Conservation (phyloP, 306 rosid species). For the Trifolium pratense region DNA sequence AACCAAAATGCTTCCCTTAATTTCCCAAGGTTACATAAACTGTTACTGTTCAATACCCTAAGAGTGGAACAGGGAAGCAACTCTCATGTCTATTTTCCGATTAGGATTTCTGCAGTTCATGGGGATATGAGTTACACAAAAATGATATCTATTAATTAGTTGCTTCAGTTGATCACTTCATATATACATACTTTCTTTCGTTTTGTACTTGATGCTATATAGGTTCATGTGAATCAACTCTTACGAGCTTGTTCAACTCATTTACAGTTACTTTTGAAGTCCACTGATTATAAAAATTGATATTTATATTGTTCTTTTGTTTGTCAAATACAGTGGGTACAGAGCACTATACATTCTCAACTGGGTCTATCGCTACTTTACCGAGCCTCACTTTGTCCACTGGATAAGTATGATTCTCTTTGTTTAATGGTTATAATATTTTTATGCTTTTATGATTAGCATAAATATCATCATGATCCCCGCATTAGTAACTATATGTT, state of each 20-base stretch:
- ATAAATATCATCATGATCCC: not conserved
- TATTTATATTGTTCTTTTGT: conserved; percentile 27
- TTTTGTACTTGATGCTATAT: conserved; percentile 7
- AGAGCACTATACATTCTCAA: conserved; percentile 81
- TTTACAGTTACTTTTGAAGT: conserved; percentile 17
- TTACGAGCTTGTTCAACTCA: conserved; percentile 26
- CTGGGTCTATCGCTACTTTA: conserved; percentile 92
- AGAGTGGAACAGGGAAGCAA: not conserved
- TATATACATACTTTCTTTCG: conserved; percentile 6
- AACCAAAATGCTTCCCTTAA: conserved; percentile 7
- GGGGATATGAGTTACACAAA: not conserved
- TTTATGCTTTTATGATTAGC: conserved; percentile 5
- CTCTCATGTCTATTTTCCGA: no score
- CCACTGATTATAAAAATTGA: not conserved
- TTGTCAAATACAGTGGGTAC: conserved; percentile 72
- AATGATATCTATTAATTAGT: not conserved
- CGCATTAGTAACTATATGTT: not conserved
- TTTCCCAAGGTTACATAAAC: conserved; percentile 10
- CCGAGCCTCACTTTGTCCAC: conserved; percentile 74
- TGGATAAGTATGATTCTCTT: conserved; percentile 76
- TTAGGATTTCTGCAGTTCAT: no score
- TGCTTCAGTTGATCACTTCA: conserved; percentile 21
- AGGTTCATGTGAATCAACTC: conserved; percentile 26
- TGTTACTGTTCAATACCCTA: conserved; percentile 19
- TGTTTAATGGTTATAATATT: conserved; percentile 19